These are phyloP conservation scores for Gossypium arboreum DNA, from an alignment of 345 rosid species.

Conservation along the genomic window DNA sequence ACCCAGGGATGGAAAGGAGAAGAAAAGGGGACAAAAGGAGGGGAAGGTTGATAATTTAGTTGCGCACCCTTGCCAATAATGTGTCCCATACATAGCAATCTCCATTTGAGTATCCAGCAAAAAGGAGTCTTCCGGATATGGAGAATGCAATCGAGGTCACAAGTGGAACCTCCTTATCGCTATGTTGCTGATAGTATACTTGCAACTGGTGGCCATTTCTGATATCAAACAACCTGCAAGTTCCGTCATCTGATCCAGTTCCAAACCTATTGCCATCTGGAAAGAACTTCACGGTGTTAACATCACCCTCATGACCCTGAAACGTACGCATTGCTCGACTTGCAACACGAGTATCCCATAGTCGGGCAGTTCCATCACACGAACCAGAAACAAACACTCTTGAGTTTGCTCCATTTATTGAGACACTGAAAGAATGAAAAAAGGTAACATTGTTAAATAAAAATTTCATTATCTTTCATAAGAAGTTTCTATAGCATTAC, in stretches of 20 bases:
- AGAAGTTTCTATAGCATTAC: not conserved
- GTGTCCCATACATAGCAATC: slow-evolving; percentile 93
- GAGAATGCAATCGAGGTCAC: slow-evolving; percentile 93
- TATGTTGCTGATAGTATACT: slow-evolving; percentile 55
- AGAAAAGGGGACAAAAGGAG: not conserved
- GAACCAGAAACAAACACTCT: slow-evolving; percentile 91
- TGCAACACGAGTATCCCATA: slow-evolving; percentile 97
- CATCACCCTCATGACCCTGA: slow-evolving; percentile 95
- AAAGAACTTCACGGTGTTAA: slow-evolving; percentile 84
- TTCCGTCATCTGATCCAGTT: slow-evolving; percentile 94
- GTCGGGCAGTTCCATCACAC: slow-evolving; percentile 78
- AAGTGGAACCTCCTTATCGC: slow-evolving; percentile 43
- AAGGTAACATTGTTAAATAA: slow-evolving; percentile 9
- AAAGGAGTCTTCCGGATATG: slow-evolving; percentile 90
- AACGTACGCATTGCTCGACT: slow-evolving; percentile 89
- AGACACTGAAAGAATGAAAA: slow-evolving; percentile 53
- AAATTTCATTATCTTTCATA: not conserved
- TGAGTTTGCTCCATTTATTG: slow-evolving; percentile 67
- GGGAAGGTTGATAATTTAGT: not conserved
- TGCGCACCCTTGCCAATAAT: slow-evolving; percentile 72
- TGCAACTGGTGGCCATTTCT: slow-evolving; percentile 96
- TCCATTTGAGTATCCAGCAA: slow-evolving; percentile 78
- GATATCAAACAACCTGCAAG: slow-evolving; percentile 88
- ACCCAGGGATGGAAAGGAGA: not conserved
- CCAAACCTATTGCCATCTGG: slow-evolving; percentile 96